Conservation (phyloP, 768 basidiomycete genomes). For the Psilocybe azurescens region DNA sequence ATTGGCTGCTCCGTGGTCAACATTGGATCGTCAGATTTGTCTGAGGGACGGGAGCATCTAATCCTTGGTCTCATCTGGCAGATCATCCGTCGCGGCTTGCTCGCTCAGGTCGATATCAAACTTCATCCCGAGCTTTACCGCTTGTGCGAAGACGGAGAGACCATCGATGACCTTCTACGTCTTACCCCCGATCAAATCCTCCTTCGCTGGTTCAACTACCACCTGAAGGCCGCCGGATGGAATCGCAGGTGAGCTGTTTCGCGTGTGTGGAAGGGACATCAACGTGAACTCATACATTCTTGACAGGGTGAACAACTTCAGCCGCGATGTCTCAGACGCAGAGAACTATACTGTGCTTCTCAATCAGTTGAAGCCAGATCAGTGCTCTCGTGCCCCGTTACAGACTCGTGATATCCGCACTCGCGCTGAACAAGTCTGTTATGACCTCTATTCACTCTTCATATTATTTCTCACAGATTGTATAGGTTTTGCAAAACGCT, state of each 20-base stretch:
- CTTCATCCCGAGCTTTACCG: conserved; percentile 96
- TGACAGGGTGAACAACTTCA: conserved; percentile 93
- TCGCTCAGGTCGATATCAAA: conserved; percentile 97
- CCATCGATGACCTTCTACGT: conserved; percentile 91
- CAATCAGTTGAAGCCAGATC: conserved; percentile 93
- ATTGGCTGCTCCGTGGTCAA: conserved; percentile 99
- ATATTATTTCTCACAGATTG: conserved; percentile 29
- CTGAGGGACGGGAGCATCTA: conserved; percentile 94
- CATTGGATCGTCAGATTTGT: conserved; percentile 91
- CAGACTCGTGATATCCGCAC: conserved; percentile 82
- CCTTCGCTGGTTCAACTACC: conserved; percentile 99
- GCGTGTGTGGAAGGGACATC: background rate
- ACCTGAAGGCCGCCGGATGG: conserved; percentile 95
- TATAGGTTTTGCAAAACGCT: conserved; percentile 93
- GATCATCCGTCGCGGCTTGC: conserved; percentile 91
- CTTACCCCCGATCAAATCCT: conserved; percentile 97
- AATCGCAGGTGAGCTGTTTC: conserved; percentile 63
- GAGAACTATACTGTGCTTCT: conserved; percentile 98
- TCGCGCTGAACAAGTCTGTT: conserved; percentile 78
- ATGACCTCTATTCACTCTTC: no score
- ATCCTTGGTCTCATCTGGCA: conserved; percentile 99
- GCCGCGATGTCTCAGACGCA: conserved; percentile 94
- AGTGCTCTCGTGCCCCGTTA: conserved; percentile 90
- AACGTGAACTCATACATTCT: conserved; percentile 21
- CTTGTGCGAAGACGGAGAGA: conserved; percentile 96